phyloP scores from a whole-genome alignment of 2,329 filamentous ascomycete genomes.

The Neurospora sp. region DNA sequence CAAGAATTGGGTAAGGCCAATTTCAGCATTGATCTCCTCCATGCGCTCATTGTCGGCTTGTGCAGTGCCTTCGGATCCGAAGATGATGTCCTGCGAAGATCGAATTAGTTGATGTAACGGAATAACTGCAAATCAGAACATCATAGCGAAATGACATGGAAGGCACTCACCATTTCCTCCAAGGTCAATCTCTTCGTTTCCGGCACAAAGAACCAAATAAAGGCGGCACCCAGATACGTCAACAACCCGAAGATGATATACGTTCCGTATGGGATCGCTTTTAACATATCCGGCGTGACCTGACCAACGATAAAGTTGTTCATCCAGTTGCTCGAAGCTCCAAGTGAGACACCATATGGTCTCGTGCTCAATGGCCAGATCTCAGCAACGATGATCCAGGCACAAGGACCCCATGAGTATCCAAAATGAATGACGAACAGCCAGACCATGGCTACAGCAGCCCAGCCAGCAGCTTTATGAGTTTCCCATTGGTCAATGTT shows the following conservation, averaged over 20 bases:
- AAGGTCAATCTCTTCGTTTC: constrained; percentile 55
- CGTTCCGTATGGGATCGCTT: constrained; percentile 55
- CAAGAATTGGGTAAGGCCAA: constrained; percentile 45
- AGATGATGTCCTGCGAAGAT: constrained; percentile 46
- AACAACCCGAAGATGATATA: constrained; percentile 62
- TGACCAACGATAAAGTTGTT: constrained; percentile 57
- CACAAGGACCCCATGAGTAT: constrained; percentile 64
- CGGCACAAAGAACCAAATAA: constrained; percentile 54
- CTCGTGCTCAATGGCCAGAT: constrained; percentile 63
- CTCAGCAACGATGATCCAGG: constrained; percentile 66
- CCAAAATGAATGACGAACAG: constrained; percentile 67
- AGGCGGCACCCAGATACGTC: constrained; percentile 49
- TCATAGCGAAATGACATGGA: neutral
- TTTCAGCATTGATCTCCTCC: constrained; percentile 61
- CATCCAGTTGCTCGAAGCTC: constrained; percentile 56
- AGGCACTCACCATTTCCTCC: constrained; percentile 46
- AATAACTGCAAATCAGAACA: neutral
- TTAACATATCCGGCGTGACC: constrained; percentile 59
- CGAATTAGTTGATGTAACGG: neutral
- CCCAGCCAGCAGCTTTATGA: constrained; percentile 59
- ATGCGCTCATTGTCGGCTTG: constrained; percentile 59
- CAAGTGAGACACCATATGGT: constrained; percentile 60
- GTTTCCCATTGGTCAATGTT: constrained; percentile 48
- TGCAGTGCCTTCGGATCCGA: constrained; percentile 56
- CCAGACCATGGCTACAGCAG: constrained; percentile 58